Evolutionary conservation across 176 grass and related monocot genomes (phyloP), one percentile per base, ranked within the genome.

Genomic region (Carex myosuroides): DNA sequence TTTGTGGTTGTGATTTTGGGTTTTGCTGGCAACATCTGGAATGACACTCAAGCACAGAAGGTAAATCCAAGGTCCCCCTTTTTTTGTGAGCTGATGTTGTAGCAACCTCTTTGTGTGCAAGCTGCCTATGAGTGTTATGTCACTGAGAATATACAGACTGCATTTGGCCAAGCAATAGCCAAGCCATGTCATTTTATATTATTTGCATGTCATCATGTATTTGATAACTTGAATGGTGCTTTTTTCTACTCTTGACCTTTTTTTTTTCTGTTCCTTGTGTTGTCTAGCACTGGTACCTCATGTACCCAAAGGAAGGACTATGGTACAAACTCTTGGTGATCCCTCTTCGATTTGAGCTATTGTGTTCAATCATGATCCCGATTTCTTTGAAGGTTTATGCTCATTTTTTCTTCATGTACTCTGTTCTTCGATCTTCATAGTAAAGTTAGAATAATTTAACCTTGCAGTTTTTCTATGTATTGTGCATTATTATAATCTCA

Each of bases 321-420:
- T 98, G 95, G 95, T 98, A 94, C 50, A 88, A 87, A 81, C 87
- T 98, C 64, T 81, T 93, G 89, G 86, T 98, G 81, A 94, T 98
- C 76, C 92, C 91, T 1, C 82, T 98, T 76, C 89, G 92, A 54
- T 94, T 98, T 46, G 95, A 98, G 85, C 87, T 98, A 42, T 87
- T 98, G 55, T 98, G 95, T 88, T 98, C 95, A 50, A 93, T 98
- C 81, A 98, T 98, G 95, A 98, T 98, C 89, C 95, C 95, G 3
- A 98, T 98, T 83, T 98, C 95, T 77, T 73, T 98, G 60, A 98
- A 98, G 95, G 95, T 97, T 88, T 90, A 74, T 57, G 16, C 48
- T 79, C 0, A 37, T 89, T 30, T 46, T 81, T 87, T 22, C 37
- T 72, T 72, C 37, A 48, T 72, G 39, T 72, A 48, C 67, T 24